Evolutionary conservation across 306 rosid genomes (phyloP), one percentile per base, ranked within the genome.

Genomic region (Acacia acuminata): DNA sequence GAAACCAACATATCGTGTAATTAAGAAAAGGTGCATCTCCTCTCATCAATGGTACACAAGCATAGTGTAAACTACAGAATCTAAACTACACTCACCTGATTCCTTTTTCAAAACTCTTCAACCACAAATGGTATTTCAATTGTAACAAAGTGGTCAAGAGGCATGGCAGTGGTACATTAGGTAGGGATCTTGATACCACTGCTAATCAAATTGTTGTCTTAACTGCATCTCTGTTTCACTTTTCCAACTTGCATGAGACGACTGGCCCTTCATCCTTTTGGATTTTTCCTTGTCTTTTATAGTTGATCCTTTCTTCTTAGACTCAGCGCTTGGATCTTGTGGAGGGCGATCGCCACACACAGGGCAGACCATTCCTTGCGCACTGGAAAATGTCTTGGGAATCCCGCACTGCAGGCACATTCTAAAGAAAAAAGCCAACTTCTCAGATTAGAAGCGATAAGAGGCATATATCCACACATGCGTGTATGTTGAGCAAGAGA

Each of bases 201-300:
- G 53, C 88, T 90, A 92, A 88, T 96, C 98, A 81, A 91, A 96
- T 43, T 94, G 97, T 82, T 96, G 99, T 56, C 99, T 82, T 19
- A 96, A 93, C 10, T 94, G 97, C 99, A 96, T 96, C 86, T 96
- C 98, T 14, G 98, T 91, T 86, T 96, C 99, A 64, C 97, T 96
- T 84, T 96, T 96, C 99, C 99, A 96, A 15, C 86, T 50, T n/a
- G 89, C 98, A 83, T 96, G 99, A 84, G 99, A 93, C 58, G 97
- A 96, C 82, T 96, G 97, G 65, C 99, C 97, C 83, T 82, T 96
- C 96, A 94, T 87, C 85, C 99, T 91, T 84, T 96, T 96, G 60
- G 84, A 86, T 92, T 91, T 96, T 89, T 96, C 99, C 87, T 94
- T 96, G 25, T 96, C 99, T 86, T 96, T 96, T 58, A 96, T 11